These are phyloP conservation scores for Diplodia intermedia DNA, from an alignment of 2,329 filamentous ascomycete genomes.

Conservation along the genomic window DNA sequence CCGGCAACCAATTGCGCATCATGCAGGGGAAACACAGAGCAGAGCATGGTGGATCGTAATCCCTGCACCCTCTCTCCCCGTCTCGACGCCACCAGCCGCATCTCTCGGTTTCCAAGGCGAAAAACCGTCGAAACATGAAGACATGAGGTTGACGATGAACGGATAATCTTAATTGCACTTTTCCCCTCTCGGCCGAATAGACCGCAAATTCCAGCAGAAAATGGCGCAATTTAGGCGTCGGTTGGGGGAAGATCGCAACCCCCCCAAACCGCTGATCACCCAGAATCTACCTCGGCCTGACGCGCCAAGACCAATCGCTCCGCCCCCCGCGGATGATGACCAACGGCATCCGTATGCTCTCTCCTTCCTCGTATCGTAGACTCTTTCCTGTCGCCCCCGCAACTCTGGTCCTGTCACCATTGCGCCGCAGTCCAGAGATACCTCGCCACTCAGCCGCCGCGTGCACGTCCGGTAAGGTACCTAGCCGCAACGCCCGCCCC, in stretches of 20 bases:
- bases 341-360: background rate
- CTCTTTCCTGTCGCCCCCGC: background rate
- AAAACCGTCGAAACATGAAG: background rate
- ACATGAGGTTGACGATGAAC: background rate
- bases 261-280: constrained; percentile 4
- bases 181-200: constrained; percentile 7
- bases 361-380: background rate
- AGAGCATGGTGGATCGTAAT: background rate
- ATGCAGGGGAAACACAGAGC: background rate
- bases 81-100: background rate
- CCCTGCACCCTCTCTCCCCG: background rate
- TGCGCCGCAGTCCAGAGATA: background rate
- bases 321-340: background rate
- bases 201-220: constrained; percentile 2
- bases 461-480: background rate
- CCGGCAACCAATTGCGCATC: constrained; percentile 2
- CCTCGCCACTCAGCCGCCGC: background rate
- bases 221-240: constrained; percentile 3
- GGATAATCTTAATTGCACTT: constrained; percentile 6
- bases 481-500: background rate
- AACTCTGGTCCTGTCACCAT: background rate
- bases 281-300: background rate
- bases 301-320: background rate
- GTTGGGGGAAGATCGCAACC: background rate
- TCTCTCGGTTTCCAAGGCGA: background rate